Evolutionary conservation across 257 asterid species (phyloP).

Genomic region (Dorcoceras hygrometricum): DNA sequence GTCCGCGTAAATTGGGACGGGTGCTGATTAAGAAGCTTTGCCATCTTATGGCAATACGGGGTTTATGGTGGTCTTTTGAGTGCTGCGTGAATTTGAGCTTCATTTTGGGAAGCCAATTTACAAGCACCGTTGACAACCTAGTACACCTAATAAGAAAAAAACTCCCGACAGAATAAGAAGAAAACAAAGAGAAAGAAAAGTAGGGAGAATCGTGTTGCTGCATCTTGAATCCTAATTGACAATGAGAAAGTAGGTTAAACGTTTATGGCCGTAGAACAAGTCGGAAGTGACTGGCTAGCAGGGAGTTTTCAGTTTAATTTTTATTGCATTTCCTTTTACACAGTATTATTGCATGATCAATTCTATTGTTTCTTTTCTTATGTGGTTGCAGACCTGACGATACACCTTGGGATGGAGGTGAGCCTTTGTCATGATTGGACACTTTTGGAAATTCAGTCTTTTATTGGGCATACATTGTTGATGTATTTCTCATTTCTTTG

Average conservation of each 20-base stretch:
- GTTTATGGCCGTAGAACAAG: not conserved
- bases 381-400: not conserved
- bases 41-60: not conserved
- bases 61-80: not conserved
- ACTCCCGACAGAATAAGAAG: not conserved
- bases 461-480: not conserved
- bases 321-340: not conserved
- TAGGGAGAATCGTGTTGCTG: not conserved
- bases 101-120: not conserved
- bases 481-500: not conserved
- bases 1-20: not conserved
- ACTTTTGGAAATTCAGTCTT: not conserved
- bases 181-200: not conserved
- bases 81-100: not conserved
- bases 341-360: constrained; percentile 28
- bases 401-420: not conserved
- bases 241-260: not conserved
- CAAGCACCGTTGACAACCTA: not conserved
- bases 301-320: constrained; percentile 16
- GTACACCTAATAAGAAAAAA: too few species aligned
- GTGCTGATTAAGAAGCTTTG: not conserved
- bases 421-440: not conserved
- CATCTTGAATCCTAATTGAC: not conserved
- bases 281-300: not conserved
- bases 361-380: not conserved